Base-by-base conservation (phyloP, 495 filamentous ascomycete genomes). In the Trichoderma virens region DNA sequence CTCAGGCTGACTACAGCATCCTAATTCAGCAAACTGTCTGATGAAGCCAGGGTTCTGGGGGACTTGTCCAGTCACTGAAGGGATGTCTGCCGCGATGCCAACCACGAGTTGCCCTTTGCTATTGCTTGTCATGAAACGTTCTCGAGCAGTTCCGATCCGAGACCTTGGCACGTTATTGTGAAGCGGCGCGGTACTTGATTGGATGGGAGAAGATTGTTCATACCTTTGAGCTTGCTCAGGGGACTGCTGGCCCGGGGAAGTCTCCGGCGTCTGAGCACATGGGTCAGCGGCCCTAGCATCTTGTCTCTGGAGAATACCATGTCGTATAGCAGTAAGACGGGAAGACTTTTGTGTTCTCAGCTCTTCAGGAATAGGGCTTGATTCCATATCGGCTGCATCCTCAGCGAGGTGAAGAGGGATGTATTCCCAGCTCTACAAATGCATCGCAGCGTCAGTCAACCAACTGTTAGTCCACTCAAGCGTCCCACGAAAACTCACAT, bases 71-170 rank as follows among this genome's bases (percentile, higher is more conserved):
- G 51, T 25, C 13, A 25, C 51, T 13, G 25, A 30, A 30, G 51
- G 30, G 13, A 28, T 16, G 7, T 56, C 51, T 14, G 51, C 8
- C 51, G 25, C 51, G 11, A 56, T 27, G 25, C 51, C 51, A 56
- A 56, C 25, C 51, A 56, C 30, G 2, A 56, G 27, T 31, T 56
- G 51, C 20, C 51, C 51, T n/a, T 6, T 56, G 51, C 30, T 25
- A 56, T 56, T 56, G 51, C 51, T 56, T 56, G 51, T 56, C 51
- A 56, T 56, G 6, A 56, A 56, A 9, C 51, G 51, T 16, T 16
- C 18, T 56, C 23, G 51, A 56, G 51, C 51, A 56, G 51, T 13
- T 27, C 51, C 51, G 13, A 56, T 18, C 11, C 51, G 51, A 56
- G 51, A n/a, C 51, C 23, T 56, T 18, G 51, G 20, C 23, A 9